Evolutionary conservation across 805 yeast species (phyloP).

Genomic region (Candida insectalens): DNA sequence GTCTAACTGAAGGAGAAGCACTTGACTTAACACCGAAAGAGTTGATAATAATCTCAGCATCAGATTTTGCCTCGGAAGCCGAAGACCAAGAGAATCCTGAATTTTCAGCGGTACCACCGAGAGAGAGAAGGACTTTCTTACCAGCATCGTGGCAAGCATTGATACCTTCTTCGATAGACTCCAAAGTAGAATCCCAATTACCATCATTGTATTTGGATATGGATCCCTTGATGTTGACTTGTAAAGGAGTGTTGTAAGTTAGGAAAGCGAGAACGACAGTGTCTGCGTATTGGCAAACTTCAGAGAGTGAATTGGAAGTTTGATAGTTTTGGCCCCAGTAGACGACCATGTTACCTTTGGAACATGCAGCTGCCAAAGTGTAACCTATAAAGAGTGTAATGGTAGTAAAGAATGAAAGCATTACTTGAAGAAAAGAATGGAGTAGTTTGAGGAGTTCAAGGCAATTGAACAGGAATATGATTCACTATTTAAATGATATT

Average conservation of each 20-base stretch:
- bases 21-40: too few species aligned
- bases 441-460: too few species aligned
- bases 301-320: slow-evolving; percentile 47
- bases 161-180: slow-evolving; percentile 53
- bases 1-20: too few species aligned
- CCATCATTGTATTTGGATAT: slow-evolving; percentile 23
- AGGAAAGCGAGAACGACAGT: slow-evolving; percentile 66
- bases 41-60: too few species aligned
- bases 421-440: too few species aligned
- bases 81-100: too few species aligned
- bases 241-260: slow-evolving; percentile 29
- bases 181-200: too few species aligned
- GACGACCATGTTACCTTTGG: slow-evolving; percentile 47
- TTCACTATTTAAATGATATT: too few species aligned
- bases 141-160: slow-evolving; percentile 70
- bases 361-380: slow-evolving; percentile 12
- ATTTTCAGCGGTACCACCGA: slow-evolving; percentile 82
- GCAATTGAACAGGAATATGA: too few species aligned
- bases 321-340: slow-evolving; percentile 71
- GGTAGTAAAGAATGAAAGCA: too few species aligned
- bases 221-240: slow-evolving; percentile 45
- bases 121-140: slow-evolving; percentile 64
- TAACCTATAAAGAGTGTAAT: too few species aligned
- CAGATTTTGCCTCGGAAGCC: too few species aligned
- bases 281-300: slow-evolving; percentile 71